These are phyloP conservation scores for Dillenia suffruticosa DNA, from an alignment of 164 flowering plant genomes.

Conservation along the genomic window DNA sequence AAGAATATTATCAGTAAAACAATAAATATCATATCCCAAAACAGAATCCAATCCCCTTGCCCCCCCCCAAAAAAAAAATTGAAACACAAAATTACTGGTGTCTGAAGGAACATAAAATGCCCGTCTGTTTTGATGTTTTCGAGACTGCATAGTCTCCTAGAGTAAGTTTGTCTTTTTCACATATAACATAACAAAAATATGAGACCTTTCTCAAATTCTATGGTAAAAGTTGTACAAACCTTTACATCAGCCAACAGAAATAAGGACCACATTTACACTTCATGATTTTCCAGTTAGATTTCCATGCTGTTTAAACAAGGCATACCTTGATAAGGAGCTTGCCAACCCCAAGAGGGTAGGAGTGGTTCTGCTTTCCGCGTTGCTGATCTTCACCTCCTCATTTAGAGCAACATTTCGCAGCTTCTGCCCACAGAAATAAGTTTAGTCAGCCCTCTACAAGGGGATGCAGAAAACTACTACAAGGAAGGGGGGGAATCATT, in stretches of 20 bases:
- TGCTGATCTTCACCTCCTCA: conserved; percentile 58
- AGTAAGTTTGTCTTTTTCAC: too few species aligned
- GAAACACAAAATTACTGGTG: too few species aligned
- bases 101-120: too few species aligned
- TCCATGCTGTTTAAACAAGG: background rate
- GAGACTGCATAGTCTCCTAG: too few species aligned
- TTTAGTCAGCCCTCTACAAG: background rate
- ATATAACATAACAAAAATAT: too few species aligned
- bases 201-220: too few species aligned
- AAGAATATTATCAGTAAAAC: conserved; percentile 1
- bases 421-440: conserved; percentile 38
- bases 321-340: conserved; percentile 66
- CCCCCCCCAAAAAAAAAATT: background rate
- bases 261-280: background rate
- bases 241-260: too few species aligned
- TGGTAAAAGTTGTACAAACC: too few species aligned
- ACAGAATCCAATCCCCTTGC: too few species aligned
- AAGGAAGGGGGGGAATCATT: background rate
- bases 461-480: background rate
- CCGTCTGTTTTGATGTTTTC: too few species aligned
- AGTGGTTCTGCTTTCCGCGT: conserved; percentile 25
- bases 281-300: background rate
- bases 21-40: background rate
- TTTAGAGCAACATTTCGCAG: conserved; percentile 60
- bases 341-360: conserved; percentile 72